Conservation (phyloP, 169 alveolate genomes). For the Eimeria necatrix region DNA sequence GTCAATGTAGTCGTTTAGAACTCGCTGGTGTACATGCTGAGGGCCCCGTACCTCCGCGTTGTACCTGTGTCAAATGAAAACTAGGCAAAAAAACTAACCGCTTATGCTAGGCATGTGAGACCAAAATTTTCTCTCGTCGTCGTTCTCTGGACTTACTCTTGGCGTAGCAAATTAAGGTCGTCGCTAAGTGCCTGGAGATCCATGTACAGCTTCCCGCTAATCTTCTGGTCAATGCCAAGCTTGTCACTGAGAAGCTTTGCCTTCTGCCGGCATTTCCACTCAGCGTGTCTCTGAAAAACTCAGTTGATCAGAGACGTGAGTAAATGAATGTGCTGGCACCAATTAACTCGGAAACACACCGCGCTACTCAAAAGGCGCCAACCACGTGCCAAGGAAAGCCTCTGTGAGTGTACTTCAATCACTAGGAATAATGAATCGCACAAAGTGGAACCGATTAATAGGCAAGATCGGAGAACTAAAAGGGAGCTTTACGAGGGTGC, state of each 20-base stretch:
- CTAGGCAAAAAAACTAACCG: not conserved
- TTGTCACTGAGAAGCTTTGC: slow-evolving; percentile 50
- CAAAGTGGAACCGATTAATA: not conserved
- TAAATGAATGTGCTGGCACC: too few relatives aligned
- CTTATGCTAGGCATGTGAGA: not conserved
- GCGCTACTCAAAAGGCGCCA: too few relatives aligned
- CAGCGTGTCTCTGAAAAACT: slow-evolving; percentile 76
- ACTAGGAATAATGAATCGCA: too few relatives aligned
- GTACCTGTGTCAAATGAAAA: slow-evolving; percentile 9
- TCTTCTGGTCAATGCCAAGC: slow-evolving; percentile 73
- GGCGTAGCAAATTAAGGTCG: slow-evolving; percentile 66
- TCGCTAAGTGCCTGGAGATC: slow-evolving; percentile 76
- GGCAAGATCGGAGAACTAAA: not conserved
- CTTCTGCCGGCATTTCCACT: slow-evolving; percentile 77
- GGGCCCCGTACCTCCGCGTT: slow-evolving; percentile 78
- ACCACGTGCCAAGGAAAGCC: too few relatives aligned
- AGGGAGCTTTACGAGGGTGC: not conserved
- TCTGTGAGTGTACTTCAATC: too few relatives aligned
- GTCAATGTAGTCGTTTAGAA: slow-evolving; percentile 61
- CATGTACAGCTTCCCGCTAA: slow-evolving; percentile 66
- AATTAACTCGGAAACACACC: too few relatives aligned
- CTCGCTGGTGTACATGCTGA: slow-evolving; percentile 69
- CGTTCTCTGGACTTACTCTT: slow-evolving; percentile 53
- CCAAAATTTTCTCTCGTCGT: not conserved
- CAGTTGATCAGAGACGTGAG: too few relatives aligned